These are phyloP conservation scores for Saturnispora hagleri DNA, from an alignment of 805 yeast genomes.

Conservation along the genomic window DNA sequence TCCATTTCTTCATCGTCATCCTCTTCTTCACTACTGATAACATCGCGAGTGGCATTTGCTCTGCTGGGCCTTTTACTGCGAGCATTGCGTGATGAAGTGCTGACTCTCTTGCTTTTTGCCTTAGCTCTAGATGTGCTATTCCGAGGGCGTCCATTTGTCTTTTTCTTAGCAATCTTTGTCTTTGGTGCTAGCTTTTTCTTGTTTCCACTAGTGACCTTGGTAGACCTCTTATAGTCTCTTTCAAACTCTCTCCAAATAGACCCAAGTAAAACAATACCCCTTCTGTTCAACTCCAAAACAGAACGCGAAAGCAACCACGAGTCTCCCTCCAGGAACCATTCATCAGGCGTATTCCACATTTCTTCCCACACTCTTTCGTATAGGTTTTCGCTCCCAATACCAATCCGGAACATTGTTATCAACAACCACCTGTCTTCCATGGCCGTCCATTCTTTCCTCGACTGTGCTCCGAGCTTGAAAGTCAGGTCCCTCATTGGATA, in stretches of 20 bases:
- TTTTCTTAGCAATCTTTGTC: neutral
- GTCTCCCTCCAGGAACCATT: constrained; percentile 31
- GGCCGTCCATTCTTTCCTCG: constrained; percentile 64
- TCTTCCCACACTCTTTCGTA: constrained; percentile 73
- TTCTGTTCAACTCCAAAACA: constrained; percentile 66
- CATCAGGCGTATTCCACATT: constrained; percentile 27
- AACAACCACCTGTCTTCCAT: constrained; percentile 87
- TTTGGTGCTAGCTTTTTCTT: neutral
- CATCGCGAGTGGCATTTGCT: neutral
- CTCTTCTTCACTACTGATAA: constrained; percentile 2
- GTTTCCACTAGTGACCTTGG: neutral
- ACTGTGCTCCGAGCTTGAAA: constrained; percentile 55
- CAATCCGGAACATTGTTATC: constrained; percentile 69
- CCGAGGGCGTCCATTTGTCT: neutral
- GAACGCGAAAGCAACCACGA: constrained; percentile 79
- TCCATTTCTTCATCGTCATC: constrained; percentile 6
- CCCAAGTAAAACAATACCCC: constrained; percentile 71
- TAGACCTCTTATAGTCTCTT: constrained; percentile 11
- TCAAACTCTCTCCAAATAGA: constrained; percentile 67
- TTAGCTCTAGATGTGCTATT: neutral
- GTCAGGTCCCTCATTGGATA: constrained; percentile 69
- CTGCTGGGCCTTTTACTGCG: neutral
- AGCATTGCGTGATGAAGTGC: neutral
- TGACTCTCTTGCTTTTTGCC: neutral
- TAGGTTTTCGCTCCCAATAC: constrained; percentile 69